phyloP scores from a whole-genome alignment of 1,284 basidiomycete genomes.

The Ganoderma sinense region DNA sequence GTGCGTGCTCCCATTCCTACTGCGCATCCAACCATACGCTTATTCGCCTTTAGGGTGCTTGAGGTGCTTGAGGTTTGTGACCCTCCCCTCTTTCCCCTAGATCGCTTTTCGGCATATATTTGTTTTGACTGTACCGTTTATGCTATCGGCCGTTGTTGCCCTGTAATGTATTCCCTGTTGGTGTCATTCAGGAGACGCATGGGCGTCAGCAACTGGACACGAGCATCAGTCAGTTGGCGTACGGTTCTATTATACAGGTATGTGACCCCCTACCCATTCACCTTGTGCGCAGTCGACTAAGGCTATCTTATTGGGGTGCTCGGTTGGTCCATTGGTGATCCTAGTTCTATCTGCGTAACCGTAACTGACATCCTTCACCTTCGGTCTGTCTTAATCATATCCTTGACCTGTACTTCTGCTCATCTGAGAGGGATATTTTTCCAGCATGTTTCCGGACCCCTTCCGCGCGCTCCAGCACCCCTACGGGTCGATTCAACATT shows the following conservation, averaged over 20 bases:
- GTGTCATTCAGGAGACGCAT: neutral
- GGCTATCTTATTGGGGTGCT: neutral
- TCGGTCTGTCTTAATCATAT: neutral
- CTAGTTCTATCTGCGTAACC: neutral
- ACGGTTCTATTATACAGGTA: neutral
- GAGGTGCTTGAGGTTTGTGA: conserved; percentile 1
- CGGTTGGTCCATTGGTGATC: neutral
- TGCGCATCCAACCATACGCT: neutral
- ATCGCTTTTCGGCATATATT: conserved; percentile 1
- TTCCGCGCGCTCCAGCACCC: neutral
- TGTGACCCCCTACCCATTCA: neutral
- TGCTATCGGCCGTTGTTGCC: conserved; percentile 6
- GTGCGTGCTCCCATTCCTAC: conserved; percentile 16
- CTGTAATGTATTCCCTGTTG: conserved; percentile 14
- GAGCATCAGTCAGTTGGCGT: conserved; percentile 2
- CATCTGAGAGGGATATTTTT: neutral
- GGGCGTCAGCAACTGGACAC: neutral
- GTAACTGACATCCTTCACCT: neutral
- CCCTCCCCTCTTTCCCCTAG: neutral
- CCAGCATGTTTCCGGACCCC: neutral
- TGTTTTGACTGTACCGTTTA: neutral
- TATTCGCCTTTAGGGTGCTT: neutral
- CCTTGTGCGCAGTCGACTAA: neutral
- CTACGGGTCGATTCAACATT: too few relatives aligned
- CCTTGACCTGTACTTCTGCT: too few relatives aligned